Evolutionary conservation across 2,329 filamentous ascomycete species (phyloP).

Genomic region (Graphilbum fragrans): DNA sequence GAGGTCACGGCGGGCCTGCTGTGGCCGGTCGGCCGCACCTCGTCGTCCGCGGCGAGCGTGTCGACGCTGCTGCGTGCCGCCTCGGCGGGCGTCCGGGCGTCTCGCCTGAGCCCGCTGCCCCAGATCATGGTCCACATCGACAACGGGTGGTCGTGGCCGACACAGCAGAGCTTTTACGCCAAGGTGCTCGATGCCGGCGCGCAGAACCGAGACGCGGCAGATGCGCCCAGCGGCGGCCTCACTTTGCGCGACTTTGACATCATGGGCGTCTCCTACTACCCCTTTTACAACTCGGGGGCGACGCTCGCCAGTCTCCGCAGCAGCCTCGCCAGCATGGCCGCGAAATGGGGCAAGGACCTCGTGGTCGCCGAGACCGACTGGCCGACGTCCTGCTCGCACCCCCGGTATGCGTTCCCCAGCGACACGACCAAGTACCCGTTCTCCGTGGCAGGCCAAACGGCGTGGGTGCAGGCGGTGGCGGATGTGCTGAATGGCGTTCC

Average conservation of each 20-base stretch:
- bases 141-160: slow-evolving; percentile 60
- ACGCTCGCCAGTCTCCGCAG: slow-evolving; percentile 44
- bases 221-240: neutral
- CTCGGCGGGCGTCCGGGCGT: slow-evolving; percentile 49
- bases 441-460: slow-evolving; percentile 47
- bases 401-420: slow-evolving; percentile 44
- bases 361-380: slow-evolving; percentile 62
- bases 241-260: slow-evolving; percentile 49
- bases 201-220: no score
- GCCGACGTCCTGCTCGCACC: slow-evolving; percentile 51
- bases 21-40: slow-evolving; percentile 52
- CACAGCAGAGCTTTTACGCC: slow-evolving; percentile 50
- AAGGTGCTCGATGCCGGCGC: slow-evolving; percentile 31
- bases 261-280: slow-evolving; percentile 64
- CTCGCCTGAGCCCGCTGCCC: slow-evolving; percentile 42
- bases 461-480: slow-evolving; percentile 49
- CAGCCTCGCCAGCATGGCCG: slow-evolving; percentile 45
- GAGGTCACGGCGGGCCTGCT: slow-evolving; percentile 58
- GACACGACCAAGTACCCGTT: slow-evolving; percentile 50
- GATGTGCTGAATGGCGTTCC: slow-evolving; percentile 37
- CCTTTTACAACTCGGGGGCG: slow-evolving; percentile 52
- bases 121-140: slow-evolving; percentile 56
- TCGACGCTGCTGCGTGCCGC: slow-evolving; percentile 53
- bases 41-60: slow-evolving; percentile 37
- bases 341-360: slow-evolving; percentile 51